These are phyloP conservation scores for Trypethelium eluteriae DNA, from an alignment of 495 filamentous ascomycete species.

Conservation along the genomic window DNA sequence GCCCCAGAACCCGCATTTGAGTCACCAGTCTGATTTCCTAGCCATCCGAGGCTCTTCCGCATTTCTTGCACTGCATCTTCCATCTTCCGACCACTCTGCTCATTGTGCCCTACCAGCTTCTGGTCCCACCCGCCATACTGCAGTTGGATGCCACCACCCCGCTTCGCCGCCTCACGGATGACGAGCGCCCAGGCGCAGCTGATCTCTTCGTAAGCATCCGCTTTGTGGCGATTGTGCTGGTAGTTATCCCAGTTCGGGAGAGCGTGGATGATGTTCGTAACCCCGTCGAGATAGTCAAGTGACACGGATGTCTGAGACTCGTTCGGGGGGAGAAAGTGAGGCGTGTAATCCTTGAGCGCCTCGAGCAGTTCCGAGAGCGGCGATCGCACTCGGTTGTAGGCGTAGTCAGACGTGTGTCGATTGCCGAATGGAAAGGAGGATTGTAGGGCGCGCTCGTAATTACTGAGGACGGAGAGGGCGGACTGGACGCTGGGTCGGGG, in stretches of 20 bases:
- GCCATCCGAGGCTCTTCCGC: constrained; percentile 67
- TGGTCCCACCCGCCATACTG: constrained; percentile 94
- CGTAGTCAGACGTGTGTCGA: constrained; percentile 78
- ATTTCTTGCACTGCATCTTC: constrained; percentile 73
- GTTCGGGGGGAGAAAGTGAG: constrained; percentile 86
- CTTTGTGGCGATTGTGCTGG: constrained; percentile 81
- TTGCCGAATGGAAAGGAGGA: constrained; percentile 82
- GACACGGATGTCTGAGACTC: constrained; percentile 73
- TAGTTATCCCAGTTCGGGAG: constrained; percentile 81
- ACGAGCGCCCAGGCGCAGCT: constrained; percentile 88
- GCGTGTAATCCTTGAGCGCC: constrained; percentile 85
- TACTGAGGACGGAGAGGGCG: constrained; percentile 67
- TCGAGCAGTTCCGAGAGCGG: constrained; percentile 74
- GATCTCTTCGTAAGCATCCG: constrained; percentile 92
- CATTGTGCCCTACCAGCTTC: constrained; percentile 78
- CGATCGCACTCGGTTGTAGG: constrained; percentile 85
- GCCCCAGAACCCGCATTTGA: not conserved
- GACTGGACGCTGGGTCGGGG: constrained; percentile 76
- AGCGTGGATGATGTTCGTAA: constrained; percentile 79
- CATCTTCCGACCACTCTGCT: constrained; percentile 74
- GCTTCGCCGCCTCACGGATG: constrained; percentile 82
- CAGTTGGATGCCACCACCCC: constrained; percentile 80
- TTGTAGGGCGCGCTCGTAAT: constrained; percentile 69
- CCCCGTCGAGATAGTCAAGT: constrained; percentile 77
- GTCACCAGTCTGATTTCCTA: constrained; percentile 46